These are phyloP conservation scores for Whalleya microplaca DNA, from an alignment of 2,329 filamentous ascomycete species.

Conservation along the genomic window DNA sequence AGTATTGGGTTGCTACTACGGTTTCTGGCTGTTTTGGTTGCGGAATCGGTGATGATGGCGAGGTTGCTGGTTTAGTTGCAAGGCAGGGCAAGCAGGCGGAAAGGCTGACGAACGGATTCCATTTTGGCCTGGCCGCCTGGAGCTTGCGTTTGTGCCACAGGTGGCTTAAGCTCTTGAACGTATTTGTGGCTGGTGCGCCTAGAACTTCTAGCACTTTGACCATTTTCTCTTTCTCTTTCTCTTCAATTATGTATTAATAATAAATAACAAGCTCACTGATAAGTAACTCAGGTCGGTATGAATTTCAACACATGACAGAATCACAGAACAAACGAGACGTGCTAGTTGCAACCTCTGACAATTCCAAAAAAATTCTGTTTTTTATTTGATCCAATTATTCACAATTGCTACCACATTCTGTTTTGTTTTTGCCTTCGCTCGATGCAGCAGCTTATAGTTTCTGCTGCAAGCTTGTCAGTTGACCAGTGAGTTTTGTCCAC, in stretches of 20 bases:
- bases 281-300: too few relatives aligned
- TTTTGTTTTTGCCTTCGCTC: background rate
- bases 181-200: slow-evolving; percentile 21
- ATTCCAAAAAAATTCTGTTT: background rate
- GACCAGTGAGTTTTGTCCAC: background rate
- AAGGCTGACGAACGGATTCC: slow-evolving; percentile 41
- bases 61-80: slow-evolving; percentile 3
- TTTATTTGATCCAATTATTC: background rate
- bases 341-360: background rate
- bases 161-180: slow-evolving; percentile 21
- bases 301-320: too few relatives aligned
- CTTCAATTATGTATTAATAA: too few relatives aligned
- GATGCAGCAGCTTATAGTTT: background rate
- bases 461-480: background rate
- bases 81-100: slow-evolving; percentile 41
- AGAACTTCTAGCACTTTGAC: background rate
- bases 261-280: too few relatives aligned
- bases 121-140: slow-evolving; percentile 1
- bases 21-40: slow-evolving; percentile 1
- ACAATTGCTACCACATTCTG: background rate
- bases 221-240: background rate
- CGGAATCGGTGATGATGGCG: slow-evolving; percentile 16
- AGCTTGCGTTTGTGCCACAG: slow-evolving; percentile 18
- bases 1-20: background rate
- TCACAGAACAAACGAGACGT: background rate